Percentiles rank a stretch among this genome's conserved stretches.
Evolutionary conservation across 208 protist genomes (phyloP).

Genomic region (Angomonas deanei): DNA sequence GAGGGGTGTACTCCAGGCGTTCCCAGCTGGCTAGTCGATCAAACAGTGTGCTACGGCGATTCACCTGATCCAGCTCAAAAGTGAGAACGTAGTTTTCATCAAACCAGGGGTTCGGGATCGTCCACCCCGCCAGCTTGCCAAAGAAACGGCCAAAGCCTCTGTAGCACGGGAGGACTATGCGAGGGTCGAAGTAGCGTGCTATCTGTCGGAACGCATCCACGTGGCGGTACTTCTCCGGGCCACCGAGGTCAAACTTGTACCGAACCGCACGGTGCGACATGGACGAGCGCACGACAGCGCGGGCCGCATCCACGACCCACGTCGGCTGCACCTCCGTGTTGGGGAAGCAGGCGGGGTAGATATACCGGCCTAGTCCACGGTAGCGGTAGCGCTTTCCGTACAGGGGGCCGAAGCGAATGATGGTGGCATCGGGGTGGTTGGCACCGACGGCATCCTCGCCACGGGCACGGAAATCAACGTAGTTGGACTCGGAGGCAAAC

Average conservation of each 20-base stretch:
- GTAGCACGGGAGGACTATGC: slow-evolving; percentile 80
- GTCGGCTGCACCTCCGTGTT: slow-evolving; percentile 88
- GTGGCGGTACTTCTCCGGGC: slow-evolving; percentile 82
- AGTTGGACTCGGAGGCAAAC: slow-evolving; percentile 90
- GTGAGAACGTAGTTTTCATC: slow-evolving; percentile 89
- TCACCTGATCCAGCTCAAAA: slow-evolving; percentile 89
- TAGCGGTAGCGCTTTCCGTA: slow-evolving; percentile 89
- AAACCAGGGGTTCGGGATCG: slow-evolving; percentile 86
- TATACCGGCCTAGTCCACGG: slow-evolving; percentile 80
- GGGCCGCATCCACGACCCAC: slow-evolving; percentile 88
- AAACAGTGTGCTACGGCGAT: slow-evolving; percentile 83
- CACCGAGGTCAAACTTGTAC: slow-evolving; percentile 90
- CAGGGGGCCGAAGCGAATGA: slow-evolving; percentile 86
- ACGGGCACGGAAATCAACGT: slow-evolving; percentile 86
- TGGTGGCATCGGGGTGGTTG: slow-evolving; percentile 86
- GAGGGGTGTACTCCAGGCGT: slow-evolving; percentile 75
- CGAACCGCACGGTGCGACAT: slow-evolving; percentile 79
- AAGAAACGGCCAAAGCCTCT: slow-evolving; percentile 80
- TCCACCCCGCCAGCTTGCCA: slow-evolving; percentile 75
- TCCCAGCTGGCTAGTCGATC: slow-evolving; percentile 87
- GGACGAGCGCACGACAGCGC: slow-evolving; percentile 77
- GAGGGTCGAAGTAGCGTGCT: slow-evolving; percentile 54
- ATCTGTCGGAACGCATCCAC: slow-evolving; percentile 82
- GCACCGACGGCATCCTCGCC: slow-evolving; percentile 86
- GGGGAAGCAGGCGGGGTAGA: slow-evolving; percentile 86